phyloP scores from a whole-genome alignment of 2,329 filamentous ascomycete genomes.

The Arthroderma uncinatum region DNA sequence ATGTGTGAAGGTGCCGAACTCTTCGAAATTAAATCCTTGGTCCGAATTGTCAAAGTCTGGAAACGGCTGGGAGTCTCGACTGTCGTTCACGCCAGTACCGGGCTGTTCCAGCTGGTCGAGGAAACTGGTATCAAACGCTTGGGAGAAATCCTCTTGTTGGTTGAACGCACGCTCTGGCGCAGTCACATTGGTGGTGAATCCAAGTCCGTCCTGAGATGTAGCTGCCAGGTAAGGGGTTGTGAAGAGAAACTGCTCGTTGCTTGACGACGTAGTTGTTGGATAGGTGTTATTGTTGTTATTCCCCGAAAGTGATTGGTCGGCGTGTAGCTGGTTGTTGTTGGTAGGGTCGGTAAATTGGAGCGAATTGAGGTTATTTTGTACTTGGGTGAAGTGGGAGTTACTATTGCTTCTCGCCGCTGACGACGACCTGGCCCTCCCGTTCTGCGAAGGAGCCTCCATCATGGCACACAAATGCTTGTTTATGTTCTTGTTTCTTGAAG shows the following conservation, averaged over 20 bases:
- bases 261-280: conserved; percentile 3
- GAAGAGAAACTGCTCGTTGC: conserved; percentile 29
- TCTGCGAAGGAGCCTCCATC: conserved; percentile 1
- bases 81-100: conserved; percentile 16
- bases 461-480: neutral
- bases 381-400: conserved; percentile 3
- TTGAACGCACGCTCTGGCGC: conserved; percentile 25
- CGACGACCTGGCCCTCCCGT: conserved; percentile 3
- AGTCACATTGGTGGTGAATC: neutral
- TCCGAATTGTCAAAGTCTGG: conserved; percentile 32
- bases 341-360: neutral
- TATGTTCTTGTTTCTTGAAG: neutral
- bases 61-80: conserved; percentile 25
- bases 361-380: neutral
- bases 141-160: conserved; percentile 26
- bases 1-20: conserved; percentile 30
- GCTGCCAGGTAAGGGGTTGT: conserved; percentile 27
- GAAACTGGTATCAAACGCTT: conserved; percentile 30
- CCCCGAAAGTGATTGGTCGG: neutral
- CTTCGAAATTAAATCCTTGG: conserved; percentile 25
- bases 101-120: conserved; percentile 28
- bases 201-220: conserved; percentile 9
- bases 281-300: neutral
- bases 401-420: conserved; percentile 1
- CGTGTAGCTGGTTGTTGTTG: neutral